A percentile compares a stretch with the other conserved stretches of the same genome.
phyloP scores from a whole-genome alignment of 306 rosid genomes.

The Sindora glabra region DNA sequence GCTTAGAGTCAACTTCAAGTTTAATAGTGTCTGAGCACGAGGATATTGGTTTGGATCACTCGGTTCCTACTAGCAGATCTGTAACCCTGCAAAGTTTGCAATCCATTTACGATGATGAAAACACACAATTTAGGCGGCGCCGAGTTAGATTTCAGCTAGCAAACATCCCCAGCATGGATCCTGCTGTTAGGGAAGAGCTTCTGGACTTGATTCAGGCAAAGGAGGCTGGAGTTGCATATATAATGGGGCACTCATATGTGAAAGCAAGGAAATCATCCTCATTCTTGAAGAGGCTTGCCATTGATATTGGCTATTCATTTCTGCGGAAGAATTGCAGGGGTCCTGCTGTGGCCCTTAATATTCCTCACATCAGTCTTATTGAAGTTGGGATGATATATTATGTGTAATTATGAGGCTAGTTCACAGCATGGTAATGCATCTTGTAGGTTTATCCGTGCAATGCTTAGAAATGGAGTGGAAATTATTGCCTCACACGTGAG shows the following conservation, averaged over 20 bases:
- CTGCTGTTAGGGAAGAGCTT: slow-evolving; percentile 66
- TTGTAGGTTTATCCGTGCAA: background rate
- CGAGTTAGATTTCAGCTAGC: slow-evolving; percentile 67
- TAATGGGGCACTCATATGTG: slow-evolving; percentile 82
- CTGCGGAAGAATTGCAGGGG: slow-evolving; percentile 86
- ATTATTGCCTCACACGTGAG: background rate
- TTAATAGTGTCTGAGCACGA: slow-evolving; percentile 40
- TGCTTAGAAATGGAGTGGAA: slow-evolving; percentile 3
- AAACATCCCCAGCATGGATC: slow-evolving; percentile 38
- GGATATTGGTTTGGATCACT: slow-evolving; percentile 24
- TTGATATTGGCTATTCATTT: slow-evolving; percentile 74
- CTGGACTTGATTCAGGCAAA: slow-evolving; percentile 69
- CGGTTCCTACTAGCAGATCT: slow-evolving; percentile 62
- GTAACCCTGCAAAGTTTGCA: slow-evolving; percentile 52
- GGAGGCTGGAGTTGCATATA: slow-evolving; percentile 81
- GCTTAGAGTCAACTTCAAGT: slow-evolving; percentile 33
- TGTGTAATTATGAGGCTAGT: slow-evolving; percentile 35
- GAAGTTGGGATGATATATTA: slow-evolving; percentile 94
- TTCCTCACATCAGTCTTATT: slow-evolving; percentile 82
- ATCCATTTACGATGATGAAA: slow-evolving; percentile 62
- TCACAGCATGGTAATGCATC: slow-evolving; percentile 1
- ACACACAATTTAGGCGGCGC: slow-evolving; percentile 45
- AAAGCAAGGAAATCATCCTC: slow-evolving; percentile 80
- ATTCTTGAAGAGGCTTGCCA: slow-evolving; percentile 53
- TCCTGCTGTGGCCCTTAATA: slow-evolving; percentile 75